phyloP scores from a whole-genome alignment of 1,284 basidiomycete species.

The Leucoagaricus sp. region DNA sequence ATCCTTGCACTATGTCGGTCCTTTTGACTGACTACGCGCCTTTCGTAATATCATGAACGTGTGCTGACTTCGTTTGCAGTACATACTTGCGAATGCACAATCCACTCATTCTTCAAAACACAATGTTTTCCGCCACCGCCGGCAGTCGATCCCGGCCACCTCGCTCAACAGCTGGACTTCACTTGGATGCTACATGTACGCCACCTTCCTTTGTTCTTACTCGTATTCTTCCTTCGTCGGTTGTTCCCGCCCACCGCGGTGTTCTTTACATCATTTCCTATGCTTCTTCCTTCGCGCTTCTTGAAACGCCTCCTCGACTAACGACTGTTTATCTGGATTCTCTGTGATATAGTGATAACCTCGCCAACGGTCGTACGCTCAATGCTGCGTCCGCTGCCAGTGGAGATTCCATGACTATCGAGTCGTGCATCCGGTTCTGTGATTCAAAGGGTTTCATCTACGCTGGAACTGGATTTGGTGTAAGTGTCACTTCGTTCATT shows the following conservation, averaged over 20 bases:
- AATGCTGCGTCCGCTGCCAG: constrained; percentile 43
- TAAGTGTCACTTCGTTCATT: constrained; percentile 24
- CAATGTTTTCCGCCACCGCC: constrained; percentile 29
- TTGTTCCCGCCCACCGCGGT: constrained; percentile 1
- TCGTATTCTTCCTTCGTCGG: not conserved
- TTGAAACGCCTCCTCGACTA: constrained; percentile 1
- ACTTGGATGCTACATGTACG: constrained; percentile 66
- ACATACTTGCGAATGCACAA: constrained; percentile 17
- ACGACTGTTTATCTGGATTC: not conserved
- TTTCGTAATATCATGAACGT: constrained; percentile 3
- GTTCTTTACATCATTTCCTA: constrained; percentile 4
- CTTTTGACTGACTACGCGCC: not conserved
- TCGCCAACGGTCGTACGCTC: constrained; percentile 50
- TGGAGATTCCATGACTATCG: constrained; percentile 60
- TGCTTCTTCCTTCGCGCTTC: not conserved
- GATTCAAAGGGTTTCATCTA: constrained; percentile 49
- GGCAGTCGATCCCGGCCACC: constrained; percentile 37
- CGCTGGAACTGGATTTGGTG: constrained; percentile 59
- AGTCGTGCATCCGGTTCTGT: constrained; percentile 66
- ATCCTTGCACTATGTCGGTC: not conserved
- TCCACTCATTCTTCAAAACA: constrained; percentile 21
- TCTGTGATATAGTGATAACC: constrained; percentile 46
- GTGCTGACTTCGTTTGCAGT: constrained; percentile 14
- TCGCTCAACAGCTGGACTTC: constrained; percentile 60
- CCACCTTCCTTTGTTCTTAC: constrained; percentile 10